Evolutionary conservation across 169 alveolate species (phyloP).

Genomic region (Plasmodium adleri): DNA sequence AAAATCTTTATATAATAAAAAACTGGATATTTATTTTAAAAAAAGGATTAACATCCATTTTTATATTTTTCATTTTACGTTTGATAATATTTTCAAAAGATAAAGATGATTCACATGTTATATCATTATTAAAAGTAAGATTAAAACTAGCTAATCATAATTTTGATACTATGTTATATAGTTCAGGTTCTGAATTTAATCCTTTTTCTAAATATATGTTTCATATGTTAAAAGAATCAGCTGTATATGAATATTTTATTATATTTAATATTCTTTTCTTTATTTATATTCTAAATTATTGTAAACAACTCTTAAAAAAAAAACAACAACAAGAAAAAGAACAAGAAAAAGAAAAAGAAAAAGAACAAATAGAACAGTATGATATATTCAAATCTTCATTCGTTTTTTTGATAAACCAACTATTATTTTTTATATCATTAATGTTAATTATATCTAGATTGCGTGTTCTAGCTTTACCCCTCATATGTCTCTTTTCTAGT

Average conservation of each 20-base stretch:
- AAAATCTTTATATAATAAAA: neutral
- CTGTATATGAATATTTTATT: constrained; percentile 32
- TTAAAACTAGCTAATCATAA: constrained; percentile 42
- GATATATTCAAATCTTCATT: constrained; percentile 19
- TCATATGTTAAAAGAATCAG: constrained; percentile 53
- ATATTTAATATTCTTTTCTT: constrained; percentile 4
- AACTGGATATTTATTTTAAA: constrained; percentile 7
- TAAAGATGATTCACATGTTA: constrained; percentile 68
- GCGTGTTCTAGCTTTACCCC: constrained; percentile 65
- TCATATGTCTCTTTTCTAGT: constrained; percentile 37
- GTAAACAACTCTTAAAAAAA: neutral
- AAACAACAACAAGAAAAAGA: neutral
- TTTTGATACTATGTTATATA: constrained; percentile 63
- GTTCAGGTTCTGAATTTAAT: constrained; percentile 52
- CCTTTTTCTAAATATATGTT: constrained; percentile 49
- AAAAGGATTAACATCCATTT: constrained; percentile 54
- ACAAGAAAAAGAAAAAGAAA: too few relatives aligned
- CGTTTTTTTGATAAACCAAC: constrained; percentile 26
- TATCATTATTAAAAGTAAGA: constrained; percentile 57
- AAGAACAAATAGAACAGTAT: neutral
- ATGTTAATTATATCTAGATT: constrained; percentile 45
- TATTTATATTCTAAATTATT: constrained; percentile 11
- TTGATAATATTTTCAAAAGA: constrained; percentile 5
- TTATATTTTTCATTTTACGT: constrained; percentile 28
- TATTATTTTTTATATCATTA: constrained; percentile 13